These are phyloP conservation scores for Phytophthora aleatoria DNA, from an alignment of 352 stramenopile genomes.

Conservation along the genomic window DNA sequence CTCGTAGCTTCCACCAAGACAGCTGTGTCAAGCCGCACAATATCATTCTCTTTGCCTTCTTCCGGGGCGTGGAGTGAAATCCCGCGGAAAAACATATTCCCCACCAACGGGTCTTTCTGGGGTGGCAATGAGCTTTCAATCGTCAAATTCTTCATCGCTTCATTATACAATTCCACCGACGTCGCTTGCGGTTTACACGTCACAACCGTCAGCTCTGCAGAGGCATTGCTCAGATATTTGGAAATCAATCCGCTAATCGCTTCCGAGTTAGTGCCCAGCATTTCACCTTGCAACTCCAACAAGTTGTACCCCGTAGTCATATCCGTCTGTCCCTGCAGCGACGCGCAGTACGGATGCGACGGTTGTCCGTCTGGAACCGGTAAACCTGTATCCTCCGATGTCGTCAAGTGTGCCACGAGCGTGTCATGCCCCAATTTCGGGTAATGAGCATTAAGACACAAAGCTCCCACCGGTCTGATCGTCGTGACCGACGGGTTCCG, in stretches of 20 bases:
- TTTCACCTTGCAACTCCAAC: slow-evolving; percentile 67
- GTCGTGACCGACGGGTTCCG: slow-evolving; percentile 80
- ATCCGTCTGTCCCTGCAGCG: slow-evolving; percentile 26
- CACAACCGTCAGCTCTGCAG: slow-evolving; percentile 61
- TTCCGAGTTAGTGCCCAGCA: slow-evolving; percentile 62
- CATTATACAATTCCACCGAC: slow-evolving; percentile 70
- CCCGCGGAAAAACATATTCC: slow-evolving; percentile 64
- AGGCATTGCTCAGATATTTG: slow-evolving; percentile 71
- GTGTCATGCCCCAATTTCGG: slow-evolving; percentile 40
- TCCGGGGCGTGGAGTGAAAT: slow-evolving; percentile 58
- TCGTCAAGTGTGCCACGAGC: slow-evolving; percentile 64
- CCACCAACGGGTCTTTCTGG: slow-evolving; percentile 63
- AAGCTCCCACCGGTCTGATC: slow-evolving; percentile 60
- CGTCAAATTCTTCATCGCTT: slow-evolving; percentile 70
- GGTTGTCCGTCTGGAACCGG: slow-evolving; percentile 44
- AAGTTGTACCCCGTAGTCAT: slow-evolving; percentile 70
- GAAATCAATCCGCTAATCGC: slow-evolving; percentile 79
- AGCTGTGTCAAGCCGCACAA: slow-evolving; percentile 48
- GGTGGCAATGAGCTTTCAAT: slow-evolving; percentile 68
- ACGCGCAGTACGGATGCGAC: slow-evolving; percentile 66
- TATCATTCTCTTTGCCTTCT: slow-evolving; percentile 48
- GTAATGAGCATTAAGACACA: slow-evolving; percentile 73
- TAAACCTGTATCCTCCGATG: slow-evolving; percentile 41
- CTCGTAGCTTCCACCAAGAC: slow-evolving; percentile 74
- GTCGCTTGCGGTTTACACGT: slow-evolving; percentile 65